Percentiles rank a stretch among this genome's conserved stretches.
Conservation (phyloP, 768 basidiomycete genomes). For the Tricholoma sp. region DNA sequence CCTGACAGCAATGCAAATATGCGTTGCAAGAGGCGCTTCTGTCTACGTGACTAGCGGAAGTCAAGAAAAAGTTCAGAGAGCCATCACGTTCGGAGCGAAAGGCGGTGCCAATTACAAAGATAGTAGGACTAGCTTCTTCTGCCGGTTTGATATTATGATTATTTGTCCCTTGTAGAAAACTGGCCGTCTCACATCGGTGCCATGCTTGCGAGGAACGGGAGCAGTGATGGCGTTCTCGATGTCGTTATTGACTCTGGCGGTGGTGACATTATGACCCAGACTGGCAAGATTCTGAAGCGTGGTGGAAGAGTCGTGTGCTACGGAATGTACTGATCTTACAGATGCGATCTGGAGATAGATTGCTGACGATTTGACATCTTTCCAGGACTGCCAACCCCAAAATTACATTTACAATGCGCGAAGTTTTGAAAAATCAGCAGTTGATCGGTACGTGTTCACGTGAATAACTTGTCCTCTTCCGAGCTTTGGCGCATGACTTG, state of each 20-base stretch:
- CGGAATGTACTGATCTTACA: conserved; percentile 47
- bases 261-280: conserved; percentile 53
- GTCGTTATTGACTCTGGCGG: conserved; percentile 69
- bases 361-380: conserved; percentile 1
- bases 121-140: conserved; percentile 32
- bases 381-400: conserved; percentile 57
- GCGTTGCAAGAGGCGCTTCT: conserved; percentile 66
- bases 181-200: conserved; percentile 47
- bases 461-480: not conserved
- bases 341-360: not conserved
- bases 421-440: conserved; percentile 70
- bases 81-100: conserved; percentile 62
- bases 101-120: conserved; percentile 76
- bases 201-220: conserved; percentile 31
- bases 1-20: conserved; percentile 67
- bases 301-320: conserved; percentile 62
- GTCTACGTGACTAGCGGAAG: conserved; percentile 82
- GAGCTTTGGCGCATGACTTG: not conserved
- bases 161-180: conserved; percentile 26
- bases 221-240: conserved; percentile 36
- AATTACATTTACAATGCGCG: conserved; percentile 70
- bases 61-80: conserved; percentile 63
- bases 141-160: not conserved
- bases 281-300: conserved; percentile 43
- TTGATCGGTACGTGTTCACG: conserved; percentile 51